Base-by-base conservation (phyloP, 192 early-diverging fungal genomes). In the Coemansia nantahalensis region DNA sequence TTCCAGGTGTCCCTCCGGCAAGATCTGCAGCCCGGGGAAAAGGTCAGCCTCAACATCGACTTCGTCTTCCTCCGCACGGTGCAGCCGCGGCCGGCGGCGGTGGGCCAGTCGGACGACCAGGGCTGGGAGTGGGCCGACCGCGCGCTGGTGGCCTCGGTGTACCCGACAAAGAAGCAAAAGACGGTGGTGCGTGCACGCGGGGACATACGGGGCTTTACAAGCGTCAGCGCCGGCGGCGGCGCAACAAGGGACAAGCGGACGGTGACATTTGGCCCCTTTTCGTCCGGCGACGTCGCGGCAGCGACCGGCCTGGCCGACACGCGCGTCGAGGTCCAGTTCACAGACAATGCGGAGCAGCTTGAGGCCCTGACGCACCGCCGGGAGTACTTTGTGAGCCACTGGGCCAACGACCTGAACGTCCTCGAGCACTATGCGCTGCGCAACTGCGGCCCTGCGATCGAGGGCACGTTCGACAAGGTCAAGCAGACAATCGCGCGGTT, bases 361-460 rank as follows among this genome's bases (percentile, higher is more conserved):
- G 84, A 89, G 51, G 73, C 66, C 0, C 21, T 67, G 41, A 45
- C 24, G n/a, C 50, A 69, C 24, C 35, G 56, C 21, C 48, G 73
- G 30, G 73, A 77, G 62, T 69, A 65, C 47, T 65, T 69, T 62
- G 68, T 98, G 39, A 90, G 88, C 60, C 92, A 94, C 56, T 90
- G 89, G 86, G 85, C 82, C 21, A 79, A 80, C 37, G 89, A 89
- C 55, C 64, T 95, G 46, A 84, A 82, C 15, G 82, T 97, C 15
- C 83, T 87, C 47, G 97, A 99, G 51, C 83, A 90, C 57, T 90
- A 75, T 40, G 79, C 62, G 74, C 79, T 61, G 54, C 93, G 52
- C 76, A 85, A 59, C 83, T 91, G 38, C 4, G 67, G 45, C n/a
- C 67, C 71, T 1, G 16, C 9, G 11, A 24, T 51, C 9, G 31